phyloP scores from a whole-genome alignment of 2,329 filamentous ascomycete genomes.

The Neoscytalidium dimidiatum region DNA sequence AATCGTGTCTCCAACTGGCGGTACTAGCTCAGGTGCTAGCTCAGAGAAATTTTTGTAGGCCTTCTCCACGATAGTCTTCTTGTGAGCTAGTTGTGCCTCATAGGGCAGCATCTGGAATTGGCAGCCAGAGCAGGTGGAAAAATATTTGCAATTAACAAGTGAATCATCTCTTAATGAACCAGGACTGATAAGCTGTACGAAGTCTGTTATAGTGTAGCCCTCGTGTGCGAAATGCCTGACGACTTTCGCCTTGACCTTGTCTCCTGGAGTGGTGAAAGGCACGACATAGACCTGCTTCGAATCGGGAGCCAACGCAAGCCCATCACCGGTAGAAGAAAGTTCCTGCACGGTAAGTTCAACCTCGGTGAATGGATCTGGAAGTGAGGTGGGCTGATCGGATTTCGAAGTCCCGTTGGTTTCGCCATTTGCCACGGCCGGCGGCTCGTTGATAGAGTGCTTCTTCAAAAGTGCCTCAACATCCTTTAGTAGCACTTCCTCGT shows the following conservation, averaged over 20 bases:
- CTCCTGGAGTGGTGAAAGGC: constrained; percentile 85
- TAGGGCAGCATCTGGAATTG: constrained; percentile 98
- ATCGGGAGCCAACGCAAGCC: constrained; percentile 71
- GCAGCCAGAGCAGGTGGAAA: constrained; percentile 83
- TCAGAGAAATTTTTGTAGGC: constrained; percentile 91
- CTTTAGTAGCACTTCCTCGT: constrained; percentile 50
- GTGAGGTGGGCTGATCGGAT: neutral
- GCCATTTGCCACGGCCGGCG: constrained; percentile 21
- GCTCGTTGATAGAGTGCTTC: constrained; percentile 28
- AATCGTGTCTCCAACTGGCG: constrained; percentile 78
- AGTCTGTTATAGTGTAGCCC: constrained; percentile 77
- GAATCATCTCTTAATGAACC: constrained; percentile 76
- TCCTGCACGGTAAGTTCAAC: constrained; percentile 79
- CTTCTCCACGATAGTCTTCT: constrained; percentile 83
- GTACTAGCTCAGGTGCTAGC: constrained; percentile 73
- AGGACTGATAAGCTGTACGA: constrained; percentile 73
- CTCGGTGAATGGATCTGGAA: constrained; percentile 19
- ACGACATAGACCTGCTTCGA: constrained; percentile 78
- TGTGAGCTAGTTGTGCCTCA: constrained; percentile 78
- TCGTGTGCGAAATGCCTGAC: constrained; percentile 68
- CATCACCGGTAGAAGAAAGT: constrained; percentile 90
- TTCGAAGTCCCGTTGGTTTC: constrained; percentile 3
- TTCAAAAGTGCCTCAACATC: constrained; percentile 48
- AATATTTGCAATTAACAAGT: constrained; percentile 82
- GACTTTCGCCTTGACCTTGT: constrained; percentile 76